These are phyloP conservation scores for Phialophora chinensis DNA, from an alignment of 2,329 filamentous ascomycete species.

Conservation along the genomic window DNA sequence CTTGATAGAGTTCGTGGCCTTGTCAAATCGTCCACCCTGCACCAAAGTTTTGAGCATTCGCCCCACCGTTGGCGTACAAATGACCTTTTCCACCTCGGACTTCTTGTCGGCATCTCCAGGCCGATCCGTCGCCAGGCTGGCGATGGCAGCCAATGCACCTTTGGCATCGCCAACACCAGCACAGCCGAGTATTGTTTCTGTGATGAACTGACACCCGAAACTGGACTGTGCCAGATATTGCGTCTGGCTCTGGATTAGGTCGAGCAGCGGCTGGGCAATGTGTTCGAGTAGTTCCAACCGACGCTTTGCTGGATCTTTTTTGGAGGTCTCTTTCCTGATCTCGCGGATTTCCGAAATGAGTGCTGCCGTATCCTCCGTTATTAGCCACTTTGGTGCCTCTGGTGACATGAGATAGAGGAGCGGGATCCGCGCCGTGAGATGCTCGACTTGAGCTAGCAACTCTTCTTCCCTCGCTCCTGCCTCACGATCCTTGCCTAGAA, in stretches of 20 bases:
- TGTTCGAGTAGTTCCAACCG: constrained; percentile 76
- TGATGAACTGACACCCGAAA: constrained; percentile 85
- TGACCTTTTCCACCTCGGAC: constrained; percentile 56
- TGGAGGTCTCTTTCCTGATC: constrained; percentile 82
- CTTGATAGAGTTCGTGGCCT: constrained; percentile 67
- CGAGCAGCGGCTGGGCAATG: constrained; percentile 75
- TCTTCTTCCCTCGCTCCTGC: constrained; percentile 51
- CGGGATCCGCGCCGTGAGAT: constrained; percentile 62
- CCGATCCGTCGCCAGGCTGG: constrained; percentile 50
- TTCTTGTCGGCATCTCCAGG: constrained; percentile 50
- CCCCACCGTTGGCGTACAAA: constrained; percentile 70
- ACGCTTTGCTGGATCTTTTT: constrained; percentile 82
- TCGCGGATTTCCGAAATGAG: constrained; percentile 77
- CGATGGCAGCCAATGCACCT: constrained; percentile 72
- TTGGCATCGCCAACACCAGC: constrained; percentile 73
- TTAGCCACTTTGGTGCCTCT: constrained; percentile 65
- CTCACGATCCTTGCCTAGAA: constrained; percentile 70
- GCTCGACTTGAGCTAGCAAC: constrained; percentile 50
- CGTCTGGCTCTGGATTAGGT: constrained; percentile 72
- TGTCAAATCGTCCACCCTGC: constrained; percentile 85
- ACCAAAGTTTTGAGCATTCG: constrained; percentile 91
- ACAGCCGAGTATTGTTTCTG: constrained; percentile 75
- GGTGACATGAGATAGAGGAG: constrained; percentile 81
- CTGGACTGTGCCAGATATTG: constrained; percentile 72
- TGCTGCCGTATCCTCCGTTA: constrained; percentile 68